Evolutionary conservation across 139 green algal genomes (phyloP).

Genomic region (Chlamydomonas sphaeroides): DNA sequence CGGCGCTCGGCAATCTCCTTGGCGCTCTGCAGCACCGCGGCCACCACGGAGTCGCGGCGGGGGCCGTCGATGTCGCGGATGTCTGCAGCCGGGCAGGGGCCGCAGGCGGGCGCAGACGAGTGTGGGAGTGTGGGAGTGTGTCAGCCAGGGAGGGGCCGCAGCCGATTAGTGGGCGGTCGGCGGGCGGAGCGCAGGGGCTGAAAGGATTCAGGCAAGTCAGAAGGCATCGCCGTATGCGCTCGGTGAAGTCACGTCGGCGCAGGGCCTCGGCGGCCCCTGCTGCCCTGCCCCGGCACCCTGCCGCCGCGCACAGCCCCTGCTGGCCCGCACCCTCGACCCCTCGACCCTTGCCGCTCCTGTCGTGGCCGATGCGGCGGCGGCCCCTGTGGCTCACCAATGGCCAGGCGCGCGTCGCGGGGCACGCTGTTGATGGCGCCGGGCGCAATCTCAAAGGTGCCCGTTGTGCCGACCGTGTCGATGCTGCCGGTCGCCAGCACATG

Average conservation of each 20-base stretch:
- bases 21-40: conserved; percentile 55
- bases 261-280: no score
- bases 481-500: conserved; percentile 68
- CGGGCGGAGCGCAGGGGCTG: no score
- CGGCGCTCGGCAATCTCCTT: conserved; percentile 72
- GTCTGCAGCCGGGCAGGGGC: conserved; percentile 51
- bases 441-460: conserved; percentile 73
- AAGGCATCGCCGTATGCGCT: no score
- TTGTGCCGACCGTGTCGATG: conserved; percentile 89
- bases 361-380: no score
- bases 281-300: no score
- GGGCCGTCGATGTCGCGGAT: conserved; percentile 87
- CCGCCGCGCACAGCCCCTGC: no score
- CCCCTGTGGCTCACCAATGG: conserved; percentile 76
- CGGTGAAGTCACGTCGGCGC: no score
- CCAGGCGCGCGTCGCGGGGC: conserved; percentile 75
- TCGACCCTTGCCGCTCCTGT: not conserved
- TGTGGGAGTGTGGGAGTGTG: no score
- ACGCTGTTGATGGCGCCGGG: conserved; percentile 94
- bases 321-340: not conserved
- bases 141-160: no score
- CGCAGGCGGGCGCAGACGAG: no score
- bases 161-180: no score
- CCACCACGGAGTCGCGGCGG: conserved; percentile 79
- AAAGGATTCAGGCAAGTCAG: no score